A percentile compares a stretch with the other conserved stretches of the same genome.
Conservation (phyloP, 257 asterid species). For the Fraxinus excelsior region DNA sequence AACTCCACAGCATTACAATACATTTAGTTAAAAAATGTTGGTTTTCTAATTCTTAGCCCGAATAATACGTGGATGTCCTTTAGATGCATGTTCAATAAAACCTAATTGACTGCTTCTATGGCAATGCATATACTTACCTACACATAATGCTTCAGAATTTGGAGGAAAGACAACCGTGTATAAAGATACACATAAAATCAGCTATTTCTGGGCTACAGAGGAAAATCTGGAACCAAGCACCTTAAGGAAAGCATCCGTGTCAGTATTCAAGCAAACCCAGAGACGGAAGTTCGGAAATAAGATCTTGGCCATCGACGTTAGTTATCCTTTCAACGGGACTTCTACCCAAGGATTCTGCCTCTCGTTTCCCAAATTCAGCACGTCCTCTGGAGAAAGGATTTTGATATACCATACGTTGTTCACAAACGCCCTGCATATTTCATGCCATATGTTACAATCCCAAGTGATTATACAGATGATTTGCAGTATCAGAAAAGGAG, state of each 20-base stretch:
- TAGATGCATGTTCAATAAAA: not conserved
- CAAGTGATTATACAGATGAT: not conserved
- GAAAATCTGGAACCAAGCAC: not conserved
- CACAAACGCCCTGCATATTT: conserved; percentile 69
- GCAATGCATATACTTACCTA: not conserved
- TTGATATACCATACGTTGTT: conserved; percentile 93
- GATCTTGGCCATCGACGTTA: conserved; percentile 35
- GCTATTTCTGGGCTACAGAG: not conserved
- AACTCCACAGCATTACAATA: not conserved
- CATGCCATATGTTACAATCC: conserved; percentile 11
- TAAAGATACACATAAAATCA: not conserved
- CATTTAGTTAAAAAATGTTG: not conserved
- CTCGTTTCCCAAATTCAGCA: conserved; percentile 74
- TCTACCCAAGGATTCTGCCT: conserved; percentile 54
- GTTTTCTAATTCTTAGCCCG: not conserved
- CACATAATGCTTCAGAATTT: not conserved
- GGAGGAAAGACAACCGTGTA: not conserved
- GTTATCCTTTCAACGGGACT: not conserved
- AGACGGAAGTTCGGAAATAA: conserved; percentile 55
- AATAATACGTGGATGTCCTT: not conserved
- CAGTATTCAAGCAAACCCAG: conserved; percentile 68
- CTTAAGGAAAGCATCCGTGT: not conserved
- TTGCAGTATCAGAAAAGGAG: not conserved
- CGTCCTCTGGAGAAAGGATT: conserved; percentile 92
- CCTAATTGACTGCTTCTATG: not conserved